phyloP scores from a whole-genome alignment of 768 basidiomycete genomes.

The Harrya chromipes region DNA sequence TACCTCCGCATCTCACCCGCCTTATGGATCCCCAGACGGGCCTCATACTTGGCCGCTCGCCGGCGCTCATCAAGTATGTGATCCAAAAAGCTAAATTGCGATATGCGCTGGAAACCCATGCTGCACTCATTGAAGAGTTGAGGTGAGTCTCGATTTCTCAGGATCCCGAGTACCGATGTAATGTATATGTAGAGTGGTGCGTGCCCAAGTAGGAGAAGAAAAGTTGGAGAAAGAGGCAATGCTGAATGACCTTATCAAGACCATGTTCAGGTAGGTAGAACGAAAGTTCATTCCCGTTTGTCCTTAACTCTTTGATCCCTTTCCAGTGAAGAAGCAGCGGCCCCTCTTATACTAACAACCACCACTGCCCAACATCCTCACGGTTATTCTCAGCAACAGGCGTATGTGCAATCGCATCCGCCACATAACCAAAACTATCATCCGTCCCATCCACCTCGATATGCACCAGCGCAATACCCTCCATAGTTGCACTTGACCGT shows the following conservation, averaged over 20 bases:
- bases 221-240: slow-evolving; percentile 59
- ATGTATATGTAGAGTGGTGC: slow-evolving; percentile 34
- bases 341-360: slow-evolving; percentile 14
- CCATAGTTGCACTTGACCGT: slow-evolving; percentile 3
- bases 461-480: slow-evolving; percentile 13
- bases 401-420: slow-evolving; percentile 8
- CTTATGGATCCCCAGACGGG: slow-evolving; percentile 57
- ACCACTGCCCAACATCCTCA: slow-evolving; percentile 2
- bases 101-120: slow-evolving; percentile 67
- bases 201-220: slow-evolving; percentile 50
- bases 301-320: neutral
- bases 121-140: slow-evolving; percentile 62
- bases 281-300: neutral
- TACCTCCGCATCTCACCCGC: slow-evolving; percentile 53
- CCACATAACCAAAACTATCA: slow-evolving; percentile 10
- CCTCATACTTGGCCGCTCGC: slow-evolving; percentile 66
- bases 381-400: slow-evolving; percentile 7
- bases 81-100: slow-evolving; percentile 66
- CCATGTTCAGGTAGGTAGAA: slow-evolving; percentile 48
- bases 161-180: neutral
- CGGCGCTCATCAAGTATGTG: slow-evolving; percentile 68
- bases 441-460: slow-evolving; percentile 11
- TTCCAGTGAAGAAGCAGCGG: slow-evolving; percentile 27
- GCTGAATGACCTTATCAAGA: slow-evolving; percentile 51
- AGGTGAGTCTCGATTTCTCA: slow-evolving; percentile 20